Conservation (phyloP, 192 early-diverging fungal species). For the Kappamyces sp. region DNA sequence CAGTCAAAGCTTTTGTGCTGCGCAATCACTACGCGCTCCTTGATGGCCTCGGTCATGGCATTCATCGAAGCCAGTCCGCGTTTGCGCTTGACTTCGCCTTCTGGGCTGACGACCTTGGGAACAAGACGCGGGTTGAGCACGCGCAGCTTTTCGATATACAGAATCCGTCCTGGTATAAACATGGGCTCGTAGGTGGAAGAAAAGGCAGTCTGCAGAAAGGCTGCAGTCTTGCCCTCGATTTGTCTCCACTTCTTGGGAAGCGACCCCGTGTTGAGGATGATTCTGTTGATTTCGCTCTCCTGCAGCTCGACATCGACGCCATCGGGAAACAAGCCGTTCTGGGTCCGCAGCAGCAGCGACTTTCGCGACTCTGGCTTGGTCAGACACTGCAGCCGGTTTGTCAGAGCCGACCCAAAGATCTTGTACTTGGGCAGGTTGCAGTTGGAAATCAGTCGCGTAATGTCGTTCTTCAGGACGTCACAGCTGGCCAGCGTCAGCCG, state of each 20-base stretch:
- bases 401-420: constrained; percentile 25
- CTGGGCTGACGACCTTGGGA: neutral
- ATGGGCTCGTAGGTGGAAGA: constrained; percentile 7
- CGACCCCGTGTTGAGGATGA: neutral
- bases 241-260: constrained; percentile 11
- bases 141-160: constrained; percentile 28
- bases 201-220: neutral
- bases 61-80: constrained; percentile 11
- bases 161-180: constrained; percentile 24
- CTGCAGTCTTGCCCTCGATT: neutral
- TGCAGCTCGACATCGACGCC: neutral
- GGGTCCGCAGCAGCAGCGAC: constrained; percentile 6
- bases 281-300: constrained; percentile 7
- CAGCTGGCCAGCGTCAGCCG: constrained; percentile 25
- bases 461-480: constrained; percentile 33
- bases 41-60: constrained; percentile 4
- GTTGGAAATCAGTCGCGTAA: constrained; percentile 19
- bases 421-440: constrained; percentile 32
- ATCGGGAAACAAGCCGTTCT: neutral
- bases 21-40: neutral
- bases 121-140: neutral
- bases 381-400: neutral
- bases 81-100: neutral
- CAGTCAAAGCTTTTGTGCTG: constrained; percentile 12
- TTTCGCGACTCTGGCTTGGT: constrained; percentile 14